These are phyloP conservation scores for Vitis rotundifolia DNA, from an alignment of 164 flowering plant species.

Conservation along the genomic window DNA sequence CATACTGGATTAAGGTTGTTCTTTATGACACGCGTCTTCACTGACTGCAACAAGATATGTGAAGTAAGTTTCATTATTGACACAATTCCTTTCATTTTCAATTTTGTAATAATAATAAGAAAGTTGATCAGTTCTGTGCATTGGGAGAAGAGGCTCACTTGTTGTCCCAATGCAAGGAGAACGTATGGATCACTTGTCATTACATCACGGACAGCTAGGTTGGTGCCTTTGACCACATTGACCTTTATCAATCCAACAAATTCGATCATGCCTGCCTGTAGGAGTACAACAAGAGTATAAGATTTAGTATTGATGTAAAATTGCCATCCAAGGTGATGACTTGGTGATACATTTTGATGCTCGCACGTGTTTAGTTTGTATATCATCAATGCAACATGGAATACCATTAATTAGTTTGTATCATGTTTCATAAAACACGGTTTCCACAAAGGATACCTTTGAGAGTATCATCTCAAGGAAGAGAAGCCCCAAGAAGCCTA, in stretches of 20 bases:
- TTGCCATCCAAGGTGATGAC: background rate
- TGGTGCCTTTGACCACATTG: constrained; percentile 83
- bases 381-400: too few relatives aligned
- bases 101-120: background rate
- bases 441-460: too few relatives aligned
- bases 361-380: too few relatives aligned
- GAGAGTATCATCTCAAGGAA: background rate
- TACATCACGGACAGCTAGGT: constrained; percentile 80
- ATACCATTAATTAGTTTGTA: background rate
- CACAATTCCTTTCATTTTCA: background rate
- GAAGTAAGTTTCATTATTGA: constrained; percentile 1
- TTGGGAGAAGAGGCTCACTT: constrained; percentile 46
- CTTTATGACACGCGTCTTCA: constrained; percentile 89
- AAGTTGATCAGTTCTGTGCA: background rate
- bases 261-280: constrained; percentile 91
- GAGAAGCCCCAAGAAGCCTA: background rate
- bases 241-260: constrained; percentile 91
- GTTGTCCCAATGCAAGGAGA: constrained; percentile 77
- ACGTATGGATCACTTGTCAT: constrained; percentile 96
- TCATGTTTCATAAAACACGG: background rate
- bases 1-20: constrained; percentile 92
- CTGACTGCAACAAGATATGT: constrained; percentile 53
- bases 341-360: background rate
- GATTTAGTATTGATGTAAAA: background rate
- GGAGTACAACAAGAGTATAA: constrained; percentile 7